Base-by-base conservation (phyloP, 2,329 filamentous ascomycete genomes). In the Botrytis elliptica region DNA sequence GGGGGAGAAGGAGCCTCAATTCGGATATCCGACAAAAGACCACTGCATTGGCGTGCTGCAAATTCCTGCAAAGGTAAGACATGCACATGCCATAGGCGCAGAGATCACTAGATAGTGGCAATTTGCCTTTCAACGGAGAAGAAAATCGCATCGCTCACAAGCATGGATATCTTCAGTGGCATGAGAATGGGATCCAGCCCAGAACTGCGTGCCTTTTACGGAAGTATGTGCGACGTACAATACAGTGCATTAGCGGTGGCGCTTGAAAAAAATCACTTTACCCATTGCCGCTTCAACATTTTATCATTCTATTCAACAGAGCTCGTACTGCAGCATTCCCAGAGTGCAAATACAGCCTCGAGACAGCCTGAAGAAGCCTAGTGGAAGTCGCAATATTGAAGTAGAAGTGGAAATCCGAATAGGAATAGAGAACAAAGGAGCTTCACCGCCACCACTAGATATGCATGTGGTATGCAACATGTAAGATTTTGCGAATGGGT, bases 401-500 rank as follows among this genome's bases (percentile, higher is more conserved):
- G 62, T 65, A 40, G 40, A 65, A 64, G 40, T 3, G 40, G 18
- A 65, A 42, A 46, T 65, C n/a, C 62, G 22, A 52, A 49, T 20
- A 46, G 44, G 33, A 49, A 67, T 52, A 25, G 46, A 36, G 55
- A 57, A n/a, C 25, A 38, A 42, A 42, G 38, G 38, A 68, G 38
- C 66, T 57, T 57, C 66, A 68, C 66, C 66, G 66, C 66, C 66
- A 57, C 49, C 66, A 40, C 66, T 57, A 68, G 66, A 42, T 29
- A 68, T 55, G 33, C 40, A 67, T 52, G 65, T 16, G 20, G 65
- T n/a, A 68, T 67, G 66, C 36, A 68, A 38, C 20, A 57, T 57
- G 36, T 57, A 42, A 68, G 36, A 57, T 57, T 57, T 52, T 57
- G 36, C 52, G 25, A 10, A 57, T 68, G 49, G 65, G 65, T 68